Conservation (phyloP, 768 basidiomycete species). For the Leccinum longicurvipes region DNA sequence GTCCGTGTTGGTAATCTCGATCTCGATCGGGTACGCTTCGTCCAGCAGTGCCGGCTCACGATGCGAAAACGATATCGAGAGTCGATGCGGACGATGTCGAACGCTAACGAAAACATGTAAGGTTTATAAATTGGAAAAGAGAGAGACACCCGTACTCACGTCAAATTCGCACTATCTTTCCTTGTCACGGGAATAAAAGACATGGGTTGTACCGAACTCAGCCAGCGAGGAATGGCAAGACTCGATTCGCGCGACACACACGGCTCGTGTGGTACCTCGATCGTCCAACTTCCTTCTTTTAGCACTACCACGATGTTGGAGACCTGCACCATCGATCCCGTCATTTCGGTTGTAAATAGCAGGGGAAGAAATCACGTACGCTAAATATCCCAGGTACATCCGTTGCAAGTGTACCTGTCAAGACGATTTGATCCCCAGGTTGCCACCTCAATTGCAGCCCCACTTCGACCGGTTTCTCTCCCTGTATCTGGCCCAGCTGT, state of each 20-base stretch:
- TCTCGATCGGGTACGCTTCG: slow-evolving; percentile 71
- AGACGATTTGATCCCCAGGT: slow-evolving; percentile 48
- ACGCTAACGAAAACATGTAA: slow-evolving; percentile 40
- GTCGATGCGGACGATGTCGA: slow-evolving; percentile 56
- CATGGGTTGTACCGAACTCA: slow-evolving; percentile 51
- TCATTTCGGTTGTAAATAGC: not conserved
- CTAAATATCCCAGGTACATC: slow-evolving; percentile 48
- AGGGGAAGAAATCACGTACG: slow-evolving; percentile 37
- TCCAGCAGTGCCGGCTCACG: slow-evolving; percentile 71
- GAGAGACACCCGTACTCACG: slow-evolving; percentile 36
- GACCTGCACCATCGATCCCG: slow-evolving; percentile 17
- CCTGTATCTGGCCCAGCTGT: slow-evolving; percentile 43
- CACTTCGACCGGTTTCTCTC: slow-evolving; percentile 24
- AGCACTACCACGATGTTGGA: slow-evolving; percentile 44
- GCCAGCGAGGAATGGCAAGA: slow-evolving; percentile 45
- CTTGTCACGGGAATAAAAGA: slow-evolving; percentile 52
- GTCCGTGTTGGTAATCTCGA: slow-evolving; percentile 72
- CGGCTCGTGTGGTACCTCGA: slow-evolving; percentile 58
- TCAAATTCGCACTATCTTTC: slow-evolving; percentile 43
- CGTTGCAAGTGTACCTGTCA: slow-evolving; percentile 59
- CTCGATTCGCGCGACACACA: slow-evolving; percentile 35
- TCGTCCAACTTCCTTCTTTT: slow-evolving; percentile 45
- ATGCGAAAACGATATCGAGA: slow-evolving; percentile 57
- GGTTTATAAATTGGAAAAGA: not conserved
- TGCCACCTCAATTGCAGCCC: slow-evolving; percentile 56